Percentiles rank a stretch among this genome's conserved stretches.
Evolutionary conservation across 352 stramenopile genomes (phyloP).

Genomic region (Pythium aphanidermatum): DNA sequence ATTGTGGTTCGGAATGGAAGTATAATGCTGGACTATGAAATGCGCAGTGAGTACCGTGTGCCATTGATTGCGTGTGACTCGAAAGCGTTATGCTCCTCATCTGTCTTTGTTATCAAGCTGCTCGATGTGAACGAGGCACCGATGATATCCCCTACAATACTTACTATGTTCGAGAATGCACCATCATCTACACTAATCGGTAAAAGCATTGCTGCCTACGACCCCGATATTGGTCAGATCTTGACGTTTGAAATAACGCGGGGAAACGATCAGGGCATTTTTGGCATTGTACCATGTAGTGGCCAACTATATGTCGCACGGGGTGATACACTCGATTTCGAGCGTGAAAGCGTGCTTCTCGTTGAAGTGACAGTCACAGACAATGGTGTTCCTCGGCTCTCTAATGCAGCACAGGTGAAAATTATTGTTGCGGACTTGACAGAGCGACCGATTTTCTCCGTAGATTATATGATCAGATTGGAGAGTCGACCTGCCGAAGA

Average conservation of each 20-base stretch:
- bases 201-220: constrained; percentile 15
- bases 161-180: constrained; percentile 13
- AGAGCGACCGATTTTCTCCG: constrained; percentile 27
- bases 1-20: background rate
- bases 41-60: constrained; percentile 1
- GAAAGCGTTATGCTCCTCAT: constrained; percentile 3
- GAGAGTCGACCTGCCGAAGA: constrained; percentile 6
- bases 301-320: constrained; percentile 43
- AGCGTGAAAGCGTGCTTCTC: constrained; percentile 13
- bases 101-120: constrained; percentile 10
- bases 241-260: constrained; percentile 21
- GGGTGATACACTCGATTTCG: constrained; percentile 33
- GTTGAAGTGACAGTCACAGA: constrained; percentile 33
- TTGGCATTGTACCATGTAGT: constrained; percentile 40
- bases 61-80: constrained; percentile 19
- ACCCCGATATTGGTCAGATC: constrained; percentile 25
- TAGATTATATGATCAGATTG: constrained; percentile 18
- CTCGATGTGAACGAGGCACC: constrained; percentile 26
- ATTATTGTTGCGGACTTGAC: constrained; percentile 36
- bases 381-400: constrained; percentile 31
- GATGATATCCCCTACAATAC: background rate
- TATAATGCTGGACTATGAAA: constrained; percentile 17
- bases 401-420: constrained; percentile 16
- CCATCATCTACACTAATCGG: constrained; percentile 15
- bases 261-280: constrained; percentile 24